A percentile compares a stretch with the other conserved stretches of the same genome.
Conservation (phyloP, 2,329 filamentous ascomycete genomes). For the Aureobasidium musti region DNA sequence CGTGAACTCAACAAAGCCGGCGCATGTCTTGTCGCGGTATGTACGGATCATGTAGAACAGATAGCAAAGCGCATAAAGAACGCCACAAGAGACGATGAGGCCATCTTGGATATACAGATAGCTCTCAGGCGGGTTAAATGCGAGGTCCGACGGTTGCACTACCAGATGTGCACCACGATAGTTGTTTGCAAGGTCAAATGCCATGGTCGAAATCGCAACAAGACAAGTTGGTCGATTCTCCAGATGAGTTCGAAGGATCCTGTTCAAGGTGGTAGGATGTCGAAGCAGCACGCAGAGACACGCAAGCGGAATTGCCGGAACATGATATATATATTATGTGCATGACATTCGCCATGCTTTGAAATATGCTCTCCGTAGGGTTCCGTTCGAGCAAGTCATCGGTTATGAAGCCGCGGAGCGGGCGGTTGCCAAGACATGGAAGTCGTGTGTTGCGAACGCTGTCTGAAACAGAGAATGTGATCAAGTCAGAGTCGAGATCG, state of each 20-base stretch:
- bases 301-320: background rate
- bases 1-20: slow-evolving; percentile 40
- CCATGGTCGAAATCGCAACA: slow-evolving; percentile 32
- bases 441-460: background rate
- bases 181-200: slow-evolving; percentile 40
- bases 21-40: slow-evolving; percentile 41
- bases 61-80: slow-evolving; percentile 47
- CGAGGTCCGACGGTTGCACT: slow-evolving; percentile 54
- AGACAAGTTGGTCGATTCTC: background rate
- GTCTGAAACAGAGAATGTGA: too few relatives aligned
- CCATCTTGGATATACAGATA: slow-evolving; percentile 48
- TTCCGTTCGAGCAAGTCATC: background rate
- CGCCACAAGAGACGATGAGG: slow-evolving; percentile 45
- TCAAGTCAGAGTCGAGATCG: too few relatives aligned
- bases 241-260: background rate
- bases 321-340: background rate
- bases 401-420: too few relatives aligned
- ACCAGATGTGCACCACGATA: slow-evolving; percentile 52
- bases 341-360: background rate
- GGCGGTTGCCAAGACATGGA: background rate
- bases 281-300: background rate
- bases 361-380: slow-evolving; percentile 9
- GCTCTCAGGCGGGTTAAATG: slow-evolving; percentile 43
- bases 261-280: background rate
- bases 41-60: slow-evolving; percentile 46